Evolutionary conservation across 2,329 filamentous ascomycete species (phyloP).

Genomic region (Pseudogymnoascus sp.): DNA sequence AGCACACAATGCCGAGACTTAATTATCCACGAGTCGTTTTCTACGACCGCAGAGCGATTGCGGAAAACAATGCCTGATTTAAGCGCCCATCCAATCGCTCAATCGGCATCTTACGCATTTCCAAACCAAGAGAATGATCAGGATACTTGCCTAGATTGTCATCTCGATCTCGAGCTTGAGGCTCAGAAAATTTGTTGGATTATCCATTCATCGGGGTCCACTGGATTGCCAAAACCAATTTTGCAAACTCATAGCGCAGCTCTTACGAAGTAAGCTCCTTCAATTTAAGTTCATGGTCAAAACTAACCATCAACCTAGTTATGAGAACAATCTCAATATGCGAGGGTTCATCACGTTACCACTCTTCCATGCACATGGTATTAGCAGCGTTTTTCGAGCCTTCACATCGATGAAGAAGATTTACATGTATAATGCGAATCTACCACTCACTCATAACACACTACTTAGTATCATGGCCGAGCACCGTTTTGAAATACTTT

Average conservation of each 20-base stretch:
- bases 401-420: constrained; percentile 42
- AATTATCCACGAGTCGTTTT: constrained; percentile 21
- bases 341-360: constrained; percentile 46
- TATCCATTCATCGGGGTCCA: constrained; percentile 37
- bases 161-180: constrained; percentile 29
- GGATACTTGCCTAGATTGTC: constrained; percentile 39
- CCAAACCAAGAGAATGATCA: constrained; percentile 40
- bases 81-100: constrained; percentile 31
- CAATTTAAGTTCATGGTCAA: constrained; percentile 20
- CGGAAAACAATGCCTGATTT: constrained; percentile 17
- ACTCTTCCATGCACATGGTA: constrained; percentile 50
- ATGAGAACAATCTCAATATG: constrained; percentile 27
- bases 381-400: constrained; percentile 45
- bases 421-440: constrained; percentile 43
- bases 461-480: constrained; percentile 37
- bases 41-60: constrained; percentile 21
- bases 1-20: constrained; percentile 27
- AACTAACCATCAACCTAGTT: constrained; percentile 12
- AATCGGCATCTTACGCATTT: constrained; percentile 44
- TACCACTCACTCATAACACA: constrained; percentile 45
- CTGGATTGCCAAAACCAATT: constrained; percentile 52
- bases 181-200: constrained; percentile 21
- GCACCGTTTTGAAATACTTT: constrained; percentile 43
- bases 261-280: constrained; percentile 29
- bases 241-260: constrained; percentile 36